Evolutionary conservation across 768 basidiomycete species (phyloP), one percentile per base, ranked within the genome.

Genomic region (Leccinum subgranulosum): DNA sequence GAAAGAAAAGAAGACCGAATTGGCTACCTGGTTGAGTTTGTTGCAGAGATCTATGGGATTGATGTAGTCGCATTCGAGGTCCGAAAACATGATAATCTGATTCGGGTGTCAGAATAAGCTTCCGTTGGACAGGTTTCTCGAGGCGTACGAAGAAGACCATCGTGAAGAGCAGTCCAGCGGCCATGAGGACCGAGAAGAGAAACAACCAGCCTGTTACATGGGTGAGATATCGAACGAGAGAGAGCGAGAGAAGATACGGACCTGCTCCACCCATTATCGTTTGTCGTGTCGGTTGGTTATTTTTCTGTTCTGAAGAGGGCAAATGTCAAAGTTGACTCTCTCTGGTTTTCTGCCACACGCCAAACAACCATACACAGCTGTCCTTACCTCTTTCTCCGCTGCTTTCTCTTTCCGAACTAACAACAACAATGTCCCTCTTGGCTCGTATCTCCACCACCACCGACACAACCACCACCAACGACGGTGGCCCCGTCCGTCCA

Each of bases 21-120:
- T 5, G 75, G 81, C 48, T 62, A 96, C 96, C 76, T 94, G 92
- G 73, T 98, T 98, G 67, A 98, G 87, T 80, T 97, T 98, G 78
- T 98, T 98, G 78, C 97, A 98, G 39, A 98, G 87, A 75, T 99
- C 97, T 84, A 99, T 99, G 53, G 97, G 97, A 76, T 99, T 99
- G 81, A 98, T 96, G 78, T 98, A 98, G 82, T 97, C 94, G 81
- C 94, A 97, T 78, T 98, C 96, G 71, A 98, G 79, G 78, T 98
- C 97, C 46, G 94, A 97, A 81, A 98, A 98, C 96, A 98, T 98
- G 80, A 99, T 98, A 69, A 99, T 98, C 96, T 98, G 66, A 31
- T 33, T 5, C 29, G 47, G 10, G 9, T 14, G 53, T 64, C 33
- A 53, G 49, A 31, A 28, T n/a, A 15, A n/a, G 29, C 12, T 29